A percentile compares a stretch with the other conserved stretches of the same genome.
Evolutionary conservation across 2,329 filamentous ascomycete genomes (phyloP).

Genomic region (Colletotrichum salicis): DNA sequence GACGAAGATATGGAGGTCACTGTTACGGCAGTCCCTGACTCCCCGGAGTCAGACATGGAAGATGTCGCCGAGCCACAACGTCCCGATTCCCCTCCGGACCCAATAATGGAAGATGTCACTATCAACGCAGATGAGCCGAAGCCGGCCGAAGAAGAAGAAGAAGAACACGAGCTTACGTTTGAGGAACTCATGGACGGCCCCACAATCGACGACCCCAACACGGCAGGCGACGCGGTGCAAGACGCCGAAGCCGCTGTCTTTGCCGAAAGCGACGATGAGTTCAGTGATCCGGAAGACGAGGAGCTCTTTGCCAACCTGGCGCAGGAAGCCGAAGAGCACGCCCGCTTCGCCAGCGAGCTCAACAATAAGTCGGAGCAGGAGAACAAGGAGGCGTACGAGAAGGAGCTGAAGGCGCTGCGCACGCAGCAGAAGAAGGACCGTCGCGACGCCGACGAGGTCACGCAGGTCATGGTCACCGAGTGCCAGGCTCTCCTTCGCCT

Average conservation of each 20-base stretch:
- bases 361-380: slow-evolving; percentile 79
- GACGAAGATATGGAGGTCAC: slow-evolving; percentile 46
- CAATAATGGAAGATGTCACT: slow-evolving; percentile 14
- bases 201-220: slow-evolving; percentile 25
- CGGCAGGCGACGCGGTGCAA: slow-evolving; percentile 34
- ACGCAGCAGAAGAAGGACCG: slow-evolving; percentile 97
- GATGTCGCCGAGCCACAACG: slow-evolving; percentile 41
- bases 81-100: slow-evolving; percentile 26
- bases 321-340: slow-evolving; percentile 92
- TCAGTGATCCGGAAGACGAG: slow-evolving; percentile 91
- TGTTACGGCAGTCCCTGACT: slow-evolving; percentile 38
- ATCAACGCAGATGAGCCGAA: slow-evolving; percentile 4
- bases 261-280: slow-evolving; percentile 73
- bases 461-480: slow-evolving; percentile 93
- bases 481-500: slow-evolving; percentile 90
- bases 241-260: slow-evolving; percentile 53
- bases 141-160: background rate
- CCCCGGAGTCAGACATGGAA: slow-evolving; percentile 50
- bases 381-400: slow-evolving; percentile 83
- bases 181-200: slow-evolving; percentile 40
- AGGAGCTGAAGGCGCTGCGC: slow-evolving; percentile 85
- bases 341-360: slow-evolving; percentile 87
- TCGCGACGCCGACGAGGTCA: slow-evolving; percentile 95
- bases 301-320: slow-evolving; percentile 88
- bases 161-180: slow-evolving; percentile 31